A percentile compares a stretch with the other conserved stretches of the same genome.
phyloP scores from a whole-genome alignment of 306 rosid genomes.

The Cercis canadensis region DNA sequence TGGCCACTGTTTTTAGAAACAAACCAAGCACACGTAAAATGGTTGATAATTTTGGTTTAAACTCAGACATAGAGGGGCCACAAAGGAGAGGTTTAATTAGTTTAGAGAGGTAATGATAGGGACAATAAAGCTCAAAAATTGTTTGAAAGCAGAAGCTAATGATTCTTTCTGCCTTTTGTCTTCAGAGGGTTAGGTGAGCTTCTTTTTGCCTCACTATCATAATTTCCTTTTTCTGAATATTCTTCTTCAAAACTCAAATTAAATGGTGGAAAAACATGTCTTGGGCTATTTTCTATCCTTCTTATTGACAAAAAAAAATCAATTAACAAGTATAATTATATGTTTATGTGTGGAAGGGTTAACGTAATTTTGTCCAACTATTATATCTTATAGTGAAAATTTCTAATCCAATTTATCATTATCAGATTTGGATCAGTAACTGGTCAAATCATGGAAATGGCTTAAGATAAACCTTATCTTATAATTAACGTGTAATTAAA shows the following conservation, averaged over 20 bases:
- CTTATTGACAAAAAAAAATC: too few species aligned
- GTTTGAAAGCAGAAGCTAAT: conserved; percentile 36
- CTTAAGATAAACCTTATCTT: too few species aligned
- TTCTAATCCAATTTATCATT: too few species aligned
- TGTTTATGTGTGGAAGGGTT: too few species aligned
- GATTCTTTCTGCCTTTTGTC: conserved; percentile 17
- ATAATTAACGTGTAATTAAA: too few species aligned
- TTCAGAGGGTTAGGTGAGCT: conserved; percentile 29
- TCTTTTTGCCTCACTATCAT: conserved; percentile 11
- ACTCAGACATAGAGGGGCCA: conserved; percentile 15
- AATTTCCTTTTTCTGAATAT: background rate
- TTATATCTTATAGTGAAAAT: too few species aligned
- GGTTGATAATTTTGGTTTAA: conserved; percentile 4
- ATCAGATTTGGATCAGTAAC: too few species aligned
- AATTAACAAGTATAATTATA: too few species aligned
- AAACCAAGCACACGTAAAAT: conserved; percentile 20
- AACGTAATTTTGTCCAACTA: too few species aligned
- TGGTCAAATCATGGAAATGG: too few species aligned
- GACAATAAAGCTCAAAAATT: conserved; percentile 15
- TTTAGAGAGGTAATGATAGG: conserved; percentile 28
- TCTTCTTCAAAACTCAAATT: background rate
- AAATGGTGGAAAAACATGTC: background rate
- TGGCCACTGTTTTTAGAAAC: conserved; percentile 3
- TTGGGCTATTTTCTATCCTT: background rate
- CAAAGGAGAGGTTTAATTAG: background rate